Evolutionary conservation across 1,284 basidiomycete genomes (phyloP), one percentile per base, ranked within the genome.

Genomic region (Mycosarcoma mackinlayi): DNA sequence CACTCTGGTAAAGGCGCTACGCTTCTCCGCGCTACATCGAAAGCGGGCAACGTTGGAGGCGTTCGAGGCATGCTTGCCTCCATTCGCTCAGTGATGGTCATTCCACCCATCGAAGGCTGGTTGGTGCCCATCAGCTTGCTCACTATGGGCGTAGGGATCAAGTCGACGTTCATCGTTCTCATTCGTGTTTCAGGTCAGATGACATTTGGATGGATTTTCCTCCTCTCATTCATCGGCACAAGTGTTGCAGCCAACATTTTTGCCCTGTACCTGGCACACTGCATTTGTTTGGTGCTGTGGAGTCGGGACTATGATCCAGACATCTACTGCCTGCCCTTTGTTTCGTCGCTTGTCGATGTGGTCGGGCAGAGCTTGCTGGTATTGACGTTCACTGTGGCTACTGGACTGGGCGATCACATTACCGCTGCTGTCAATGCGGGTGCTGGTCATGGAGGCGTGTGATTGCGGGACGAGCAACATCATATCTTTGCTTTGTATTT

Each of bases 291-390:
- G 40, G 88, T 89, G 78, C 87, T 97, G 35, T 97, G 94, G 94
- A 87, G 87, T 21, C 88, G 86, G 58, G 86, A 89, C 34, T 87
- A 90, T 44, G 95, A 98, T 82, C 95, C 95, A 11, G 81, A 83
- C 44, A 91, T 91, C 83, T 96, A 97, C 83, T 93, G 93, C 2
- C 85, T 98, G 18, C 95, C 95, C 3, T 88, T 95, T 34, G 92
- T 96, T 70, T 93, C 92, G 1, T 91, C 93, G 0, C 82, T 93
- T 33, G 90, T 97, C 84, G 95, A 98, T 82, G 88, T 97, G 44
- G 84, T 92, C n/a, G 93, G 93, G 8, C 94, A 97, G 83, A 83
- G 91, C 9, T 84, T 96, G 18, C 88, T 98, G 31, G 82, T 84
- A 4, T 44, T 83, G 35, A 84, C 84, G n/a, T 87, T 84, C 69